Conservation (phyloP, 345 rosid genomes). For the Boechera stricta region DNA sequence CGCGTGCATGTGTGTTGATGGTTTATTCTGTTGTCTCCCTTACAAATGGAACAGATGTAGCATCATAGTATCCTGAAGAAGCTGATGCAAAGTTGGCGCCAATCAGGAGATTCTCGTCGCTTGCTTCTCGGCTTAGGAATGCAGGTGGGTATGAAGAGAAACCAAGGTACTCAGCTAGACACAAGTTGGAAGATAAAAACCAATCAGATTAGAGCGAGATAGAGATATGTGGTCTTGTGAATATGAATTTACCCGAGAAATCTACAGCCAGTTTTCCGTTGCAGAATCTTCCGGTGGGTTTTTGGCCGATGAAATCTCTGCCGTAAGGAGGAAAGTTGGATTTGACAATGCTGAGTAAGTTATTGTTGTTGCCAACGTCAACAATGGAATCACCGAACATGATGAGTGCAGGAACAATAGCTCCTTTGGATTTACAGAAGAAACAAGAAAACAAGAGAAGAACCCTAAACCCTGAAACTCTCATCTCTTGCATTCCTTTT, state of each 20-base stretch:
- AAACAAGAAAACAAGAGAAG: slow-evolving; percentile 37
- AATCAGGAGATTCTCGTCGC: slow-evolving; percentile 55
- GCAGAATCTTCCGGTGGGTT: slow-evolving; percentile 90
- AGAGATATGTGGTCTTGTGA: background rate
- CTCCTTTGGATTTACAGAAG: slow-evolving; percentile 46
- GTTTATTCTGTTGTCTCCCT: slow-evolving; percentile 17
- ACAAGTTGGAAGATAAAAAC: slow-evolving; percentile 20
- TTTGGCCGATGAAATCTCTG: slow-evolving; percentile 74
- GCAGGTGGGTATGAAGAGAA: slow-evolving; percentile 84
- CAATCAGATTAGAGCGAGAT: slow-evolving; percentile 8
- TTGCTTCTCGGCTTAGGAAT: slow-evolving; percentile 74
- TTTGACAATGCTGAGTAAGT: slow-evolving; percentile 63
- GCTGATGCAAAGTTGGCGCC: slow-evolving; percentile 95
- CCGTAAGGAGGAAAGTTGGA: slow-evolving; percentile 95
- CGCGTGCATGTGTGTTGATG: slow-evolving; percentile 14
- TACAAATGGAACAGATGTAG: slow-evolving; percentile 76
- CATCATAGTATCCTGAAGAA: slow-evolving; percentile 76
- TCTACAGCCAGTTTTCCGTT: slow-evolving; percentile 87
- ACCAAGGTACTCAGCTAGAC: slow-evolving; percentile 83
- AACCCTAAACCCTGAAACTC: slow-evolving; percentile 28
- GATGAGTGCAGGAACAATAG: slow-evolving; percentile 79
- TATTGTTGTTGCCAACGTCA: slow-evolving; percentile 91
- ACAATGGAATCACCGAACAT: slow-evolving; percentile 91
- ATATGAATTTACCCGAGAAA: slow-evolving; percentile 60
- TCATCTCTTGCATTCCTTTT: slow-evolving; percentile 28